These are phyloP conservation scores for Erysimum pusillum DNA, from an alignment of 441 rosid genomes.

Conservation along the genomic window DNA sequence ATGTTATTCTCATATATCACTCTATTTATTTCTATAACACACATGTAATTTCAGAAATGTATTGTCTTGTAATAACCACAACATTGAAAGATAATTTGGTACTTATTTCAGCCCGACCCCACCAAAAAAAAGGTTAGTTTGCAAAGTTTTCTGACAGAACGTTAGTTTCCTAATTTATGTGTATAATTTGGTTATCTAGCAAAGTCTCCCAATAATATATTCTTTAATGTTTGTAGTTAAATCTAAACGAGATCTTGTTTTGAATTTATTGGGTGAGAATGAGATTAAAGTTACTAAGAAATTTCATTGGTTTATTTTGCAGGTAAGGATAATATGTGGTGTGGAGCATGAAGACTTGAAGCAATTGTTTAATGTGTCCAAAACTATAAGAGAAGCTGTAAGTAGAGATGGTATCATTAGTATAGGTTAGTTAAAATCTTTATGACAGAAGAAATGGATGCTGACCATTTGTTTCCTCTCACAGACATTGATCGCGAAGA, in stretches of 20 bases:
- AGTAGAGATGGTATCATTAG: constrained; percentile 37
- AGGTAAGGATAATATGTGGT: constrained; percentile 72
- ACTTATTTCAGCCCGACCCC: too few relatives aligned
- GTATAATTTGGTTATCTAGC: too few relatives aligned
- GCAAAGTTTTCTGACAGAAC: too few relatives aligned
- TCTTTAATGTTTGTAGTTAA: neutral
- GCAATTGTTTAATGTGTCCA: constrained; percentile 71
- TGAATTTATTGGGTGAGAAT: neutral
- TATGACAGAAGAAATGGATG: neutral
- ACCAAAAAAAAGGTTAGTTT: too few relatives aligned
- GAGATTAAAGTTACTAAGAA: neutral
- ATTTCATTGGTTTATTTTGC: constrained; percentile 33
- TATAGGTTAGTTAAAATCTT: neutral
- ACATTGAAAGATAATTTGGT: too few relatives aligned
- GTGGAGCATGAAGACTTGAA: constrained; percentile 85
- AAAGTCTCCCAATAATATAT: neutral
- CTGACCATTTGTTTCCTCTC: constrained; percentile 7
- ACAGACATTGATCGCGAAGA: constrained; percentile 69
- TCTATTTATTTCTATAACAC: too few relatives aligned
- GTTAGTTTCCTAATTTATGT: too few relatives aligned
- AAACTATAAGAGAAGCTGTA: constrained; percentile 77
- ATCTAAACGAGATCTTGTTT: neutral
- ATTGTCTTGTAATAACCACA: too few relatives aligned
- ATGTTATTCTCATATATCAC: too few relatives aligned
- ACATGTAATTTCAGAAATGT: too few relatives aligned